These are phyloP conservation scores for Kuraishia molischiana DNA, from an alignment of 805 yeast genomes.

Conservation along the genomic window DNA sequence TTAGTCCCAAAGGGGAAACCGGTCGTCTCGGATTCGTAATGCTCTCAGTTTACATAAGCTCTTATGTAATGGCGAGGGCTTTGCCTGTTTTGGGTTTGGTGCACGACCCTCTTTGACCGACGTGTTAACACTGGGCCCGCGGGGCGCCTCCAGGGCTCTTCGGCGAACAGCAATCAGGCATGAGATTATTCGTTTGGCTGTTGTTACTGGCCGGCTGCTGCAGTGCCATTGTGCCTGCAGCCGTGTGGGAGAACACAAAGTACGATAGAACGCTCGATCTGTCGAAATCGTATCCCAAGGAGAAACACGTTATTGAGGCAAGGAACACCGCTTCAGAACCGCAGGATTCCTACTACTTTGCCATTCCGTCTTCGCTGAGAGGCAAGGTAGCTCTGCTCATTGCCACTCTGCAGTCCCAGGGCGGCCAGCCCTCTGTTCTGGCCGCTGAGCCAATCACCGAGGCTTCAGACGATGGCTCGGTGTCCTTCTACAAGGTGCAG, in stretches of 20 bases:
- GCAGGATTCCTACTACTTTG: constrained; percentile 42
- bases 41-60: too few relatives aligned
- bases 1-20: too few relatives aligned
- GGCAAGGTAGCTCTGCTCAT: constrained; percentile 16
- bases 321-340: constrained; percentile 52
- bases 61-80: too few relatives aligned
- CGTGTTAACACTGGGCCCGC: too few relatives aligned
- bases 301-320: constrained; percentile 42
- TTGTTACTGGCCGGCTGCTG: too few relatives aligned
- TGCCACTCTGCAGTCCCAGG: constrained; percentile 8
- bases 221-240: too few relatives aligned
- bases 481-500: constrained; percentile 34
- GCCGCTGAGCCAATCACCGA: constrained; percentile 7
- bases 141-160: too few relatives aligned
- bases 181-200: too few relatives aligned
- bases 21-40: too few relatives aligned
- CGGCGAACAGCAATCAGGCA: too few relatives aligned
- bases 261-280: constrained; percentile 55
- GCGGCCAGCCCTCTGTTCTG: constrained; percentile 9
- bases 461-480: constrained; percentile 6
- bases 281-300: constrained; percentile 54
- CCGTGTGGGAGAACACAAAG: constrained; percentile 48
- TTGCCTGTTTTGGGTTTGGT: too few relatives aligned
- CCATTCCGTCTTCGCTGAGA: constrained; percentile 38
- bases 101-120: too few relatives aligned